Percentiles rank a stretch among this genome's conserved stretches.
Evolutionary conservation across 176 grass and related monocot species (phyloP).

Genomic region (Saccharum officinarum): DNA sequence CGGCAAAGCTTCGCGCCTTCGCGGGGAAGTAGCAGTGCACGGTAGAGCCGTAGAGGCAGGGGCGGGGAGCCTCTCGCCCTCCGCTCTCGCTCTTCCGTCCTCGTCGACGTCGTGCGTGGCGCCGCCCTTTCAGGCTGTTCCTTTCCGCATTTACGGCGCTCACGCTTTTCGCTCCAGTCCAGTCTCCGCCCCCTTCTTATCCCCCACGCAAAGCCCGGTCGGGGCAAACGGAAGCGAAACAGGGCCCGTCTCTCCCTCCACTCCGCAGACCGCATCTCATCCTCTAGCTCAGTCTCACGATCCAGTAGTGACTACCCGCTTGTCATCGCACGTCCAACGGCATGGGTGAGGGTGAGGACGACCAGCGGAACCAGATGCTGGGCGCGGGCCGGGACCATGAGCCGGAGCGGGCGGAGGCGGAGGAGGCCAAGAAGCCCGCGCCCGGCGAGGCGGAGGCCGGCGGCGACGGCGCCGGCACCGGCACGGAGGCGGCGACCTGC

Average conservation of each 20-base stretch:
- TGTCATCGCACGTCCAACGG: too few relatives aligned
- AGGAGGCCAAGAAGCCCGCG: neutral
- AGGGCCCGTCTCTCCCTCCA: neutral
- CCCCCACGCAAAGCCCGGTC: conserved; percentile 33
- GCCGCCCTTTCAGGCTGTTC: conserved; percentile 19
- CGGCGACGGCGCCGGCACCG: neutral
- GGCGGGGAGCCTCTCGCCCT: neutral
- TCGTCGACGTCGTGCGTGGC: too few relatives aligned
- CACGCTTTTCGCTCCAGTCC: neutral
- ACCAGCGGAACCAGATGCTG: neutral
- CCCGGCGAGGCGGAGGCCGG: neutral
- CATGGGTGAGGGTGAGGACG: neutral
- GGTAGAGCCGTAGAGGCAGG: too few relatives aligned
- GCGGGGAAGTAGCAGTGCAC: too few relatives aligned
- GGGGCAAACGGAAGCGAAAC: neutral
- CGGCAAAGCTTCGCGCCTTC: conserved; percentile 21
- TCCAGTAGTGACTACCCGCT: neutral
- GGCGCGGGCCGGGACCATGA: neutral
- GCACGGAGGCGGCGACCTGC: conserved; percentile 26
- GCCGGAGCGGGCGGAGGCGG: neutral
- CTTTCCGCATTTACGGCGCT: conserved; percentile 26
- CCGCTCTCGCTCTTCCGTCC: neutral
- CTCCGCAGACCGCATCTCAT: neutral
- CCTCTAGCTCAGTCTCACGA: neutral
- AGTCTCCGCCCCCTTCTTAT: conserved; percentile 29